A percentile compares a stretch with the other conserved stretches of the same genome.
Conservation (phyloP, 768 basidiomycete genomes). For the Amanita fuliginea region DNA sequence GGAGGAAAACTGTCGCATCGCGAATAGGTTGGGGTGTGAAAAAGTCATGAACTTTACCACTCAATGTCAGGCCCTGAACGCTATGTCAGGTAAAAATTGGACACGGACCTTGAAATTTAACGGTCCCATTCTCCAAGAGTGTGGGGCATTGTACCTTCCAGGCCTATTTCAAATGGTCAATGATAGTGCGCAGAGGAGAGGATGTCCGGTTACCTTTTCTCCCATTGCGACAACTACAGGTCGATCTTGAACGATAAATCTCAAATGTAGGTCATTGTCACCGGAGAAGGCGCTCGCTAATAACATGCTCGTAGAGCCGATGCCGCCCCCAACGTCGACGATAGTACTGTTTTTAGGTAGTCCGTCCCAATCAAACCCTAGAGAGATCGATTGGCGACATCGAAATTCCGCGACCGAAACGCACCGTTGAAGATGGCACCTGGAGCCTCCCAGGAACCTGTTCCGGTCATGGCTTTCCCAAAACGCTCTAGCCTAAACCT, state of each 20-base stretch:
- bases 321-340: constrained; percentile 64
- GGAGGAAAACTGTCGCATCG: constrained; percentile 52
- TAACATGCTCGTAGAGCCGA: constrained; percentile 33
- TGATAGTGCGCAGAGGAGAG: constrained; percentile 11
- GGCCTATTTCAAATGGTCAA: constrained; percentile 19
- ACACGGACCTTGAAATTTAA: constrained; percentile 38
- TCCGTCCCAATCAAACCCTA: constrained; percentile 50
- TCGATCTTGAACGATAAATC: constrained; percentile 55
- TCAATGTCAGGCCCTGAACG: not conserved
- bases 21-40: constrained; percentile 51
- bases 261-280: constrained; percentile 15
- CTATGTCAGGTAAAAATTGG: not conserved
- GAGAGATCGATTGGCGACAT: not conserved
- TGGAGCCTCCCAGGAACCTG: constrained; percentile 59
- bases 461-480: constrained; percentile 68
- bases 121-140: constrained; percentile 41
- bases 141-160: constrained; percentile 53
- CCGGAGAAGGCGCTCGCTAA: constrained; percentile 24
- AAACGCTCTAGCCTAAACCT: constrained; percentile 54
- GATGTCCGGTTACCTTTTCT: constrained; percentile 23
- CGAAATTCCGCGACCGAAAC: constrained; percentile 7
- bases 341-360: constrained; percentile 40
- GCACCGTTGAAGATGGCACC: constrained; percentile 45
- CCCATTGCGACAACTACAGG: constrained; percentile 44
- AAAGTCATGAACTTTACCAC: constrained; percentile 54